Base-by-base conservation (phyloP, 352 stramenopile genomes). In the Globisporangium radiosum region DNA sequence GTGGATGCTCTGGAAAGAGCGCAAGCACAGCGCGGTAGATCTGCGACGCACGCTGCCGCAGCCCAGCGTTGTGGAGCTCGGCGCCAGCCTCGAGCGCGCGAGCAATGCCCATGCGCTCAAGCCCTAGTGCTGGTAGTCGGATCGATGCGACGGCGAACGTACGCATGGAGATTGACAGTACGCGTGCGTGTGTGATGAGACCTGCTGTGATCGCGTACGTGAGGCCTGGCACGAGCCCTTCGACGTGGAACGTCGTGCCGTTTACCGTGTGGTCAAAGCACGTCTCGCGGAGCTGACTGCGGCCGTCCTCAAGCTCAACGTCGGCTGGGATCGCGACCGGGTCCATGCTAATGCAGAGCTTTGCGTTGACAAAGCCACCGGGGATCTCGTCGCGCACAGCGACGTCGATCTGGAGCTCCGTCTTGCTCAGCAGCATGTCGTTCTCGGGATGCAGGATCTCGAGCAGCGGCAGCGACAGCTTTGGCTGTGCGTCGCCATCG, bases 361-460 rank as follows among this genome's bases (percentile, higher is more conserved):
- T 71, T 8, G 72, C 57, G 52, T 71, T 64, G 6, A 52, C 55
- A 13, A 76, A 47, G 11, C 56, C 55, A 3, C 42, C 50, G 4
- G 59, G 56, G 13, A 86, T 59, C 13, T 81, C 70, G 8, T 60
- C 56, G 15, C 76, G 78, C 37, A 90, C 65, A 14, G 63, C 53
- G 19, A 92, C 71, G 48, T 82, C 66, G 54, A 90, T 80, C 4
- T 77, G 62, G 36, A 92, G 61, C 25, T 87, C 71, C 14, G 70
- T 78, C 14, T 36, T 47, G 10, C 60, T 59, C 39, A 88, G 53
- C 47, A 88, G 50, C 59, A 76, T 57, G 61, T 78, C 70, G 55
- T 84, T 74, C 19, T 54, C 68, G 11, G 83, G 83, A 36, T 81
- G 73, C 47, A 85, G 47, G 54, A 92, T 89, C 70, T 90, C 76